Evolutionary conservation across 805 yeast genomes (phyloP).

Genomic region (Wickerhamomyces pijperi): DNA sequence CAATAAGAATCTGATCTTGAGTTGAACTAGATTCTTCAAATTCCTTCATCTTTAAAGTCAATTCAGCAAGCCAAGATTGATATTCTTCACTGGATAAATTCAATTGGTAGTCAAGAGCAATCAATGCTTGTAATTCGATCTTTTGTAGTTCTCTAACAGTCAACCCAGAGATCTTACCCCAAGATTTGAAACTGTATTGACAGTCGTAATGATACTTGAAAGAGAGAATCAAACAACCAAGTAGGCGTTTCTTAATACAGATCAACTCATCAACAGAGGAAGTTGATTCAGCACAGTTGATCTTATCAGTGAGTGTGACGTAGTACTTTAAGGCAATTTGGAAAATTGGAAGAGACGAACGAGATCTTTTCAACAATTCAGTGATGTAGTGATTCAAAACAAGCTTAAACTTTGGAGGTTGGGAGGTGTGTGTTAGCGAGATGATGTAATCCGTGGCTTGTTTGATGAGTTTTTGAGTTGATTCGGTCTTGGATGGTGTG

Average conservation of each 20-base stretch:
- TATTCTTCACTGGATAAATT: conserved; percentile 39
- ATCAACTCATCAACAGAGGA: conserved; percentile 1
- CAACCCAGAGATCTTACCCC: conserved; percentile 70
- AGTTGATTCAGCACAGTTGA: background rate
- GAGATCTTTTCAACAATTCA: conserved; percentile 38
- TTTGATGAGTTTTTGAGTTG: background rate
- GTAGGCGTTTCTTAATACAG: conserved; percentile 58
- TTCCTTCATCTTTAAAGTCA: background rate
- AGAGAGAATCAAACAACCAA: conserved; percentile 59
- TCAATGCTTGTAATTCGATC: conserved; percentile 44
- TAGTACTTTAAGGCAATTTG: conserved; percentile 61
- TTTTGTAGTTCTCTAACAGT: conserved; percentile 34
- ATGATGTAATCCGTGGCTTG: background rate
- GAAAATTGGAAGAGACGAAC: conserved; percentile 48
- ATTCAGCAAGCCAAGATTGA: conserved; percentile 25
- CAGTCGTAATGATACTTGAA: conserved; percentile 67
- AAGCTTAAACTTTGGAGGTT: background rate
- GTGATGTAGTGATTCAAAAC: conserved; percentile 19
- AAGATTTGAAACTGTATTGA: conserved; percentile 54
- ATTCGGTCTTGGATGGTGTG: background rate
- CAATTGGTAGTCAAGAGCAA: conserved; percentile 43
- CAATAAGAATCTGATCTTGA: too few relatives aligned
- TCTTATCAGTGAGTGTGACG: conserved; percentile 28
- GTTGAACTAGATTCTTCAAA: background rate
- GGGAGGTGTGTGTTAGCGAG: background rate